Conservation (phyloP, 2,329 filamentous ascomycete genomes). For the Pezicula rhizophila region DNA sequence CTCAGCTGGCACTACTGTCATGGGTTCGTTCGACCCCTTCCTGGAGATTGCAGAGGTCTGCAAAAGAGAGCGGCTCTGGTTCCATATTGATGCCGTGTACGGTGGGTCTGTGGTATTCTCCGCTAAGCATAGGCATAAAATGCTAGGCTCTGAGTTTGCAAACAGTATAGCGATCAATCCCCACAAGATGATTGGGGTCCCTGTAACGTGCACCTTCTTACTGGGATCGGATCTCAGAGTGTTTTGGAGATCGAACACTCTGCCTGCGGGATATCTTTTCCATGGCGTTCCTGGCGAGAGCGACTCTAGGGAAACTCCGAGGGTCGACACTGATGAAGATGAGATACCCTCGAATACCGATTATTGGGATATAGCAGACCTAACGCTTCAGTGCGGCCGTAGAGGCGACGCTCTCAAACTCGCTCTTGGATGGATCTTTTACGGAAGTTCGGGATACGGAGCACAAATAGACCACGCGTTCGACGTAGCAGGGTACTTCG, state of each 20-base stretch:
- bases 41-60: constrained; percentile 64
- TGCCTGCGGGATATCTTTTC: constrained; percentile 85
- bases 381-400: constrained; percentile 90
- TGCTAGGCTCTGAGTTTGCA: constrained; percentile 67
- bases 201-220: constrained; percentile 85
- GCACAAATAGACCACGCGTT: constrained; percentile 68
- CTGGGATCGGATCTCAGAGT: constrained; percentile 68
- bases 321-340: too few relatives aligned
- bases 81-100: constrained; percentile 92
- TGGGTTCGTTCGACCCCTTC: constrained; percentile 84
- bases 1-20: constrained; percentile 88
- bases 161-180: constrained; percentile 85
- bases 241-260: constrained; percentile 79
- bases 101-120: constrained; percentile 81
- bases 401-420: constrained; percentile 82
- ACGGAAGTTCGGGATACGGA: constrained; percentile 70
- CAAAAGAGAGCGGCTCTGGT: constrained; percentile 69
- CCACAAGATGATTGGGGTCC: constrained; percentile 95
- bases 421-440: constrained; percentile 83
- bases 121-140: constrained; percentile 52
- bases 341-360: constrained; percentile 33
- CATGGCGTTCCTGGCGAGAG: constrained; percentile 40
- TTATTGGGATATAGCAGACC: constrained; percentile 82
- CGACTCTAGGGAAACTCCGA: too few relatives aligned
- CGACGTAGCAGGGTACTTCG: constrained; percentile 63